Evolutionary conservation across 306 rosid genomes (phyloP).

Genomic region (Fagus sylvatica): DNA sequence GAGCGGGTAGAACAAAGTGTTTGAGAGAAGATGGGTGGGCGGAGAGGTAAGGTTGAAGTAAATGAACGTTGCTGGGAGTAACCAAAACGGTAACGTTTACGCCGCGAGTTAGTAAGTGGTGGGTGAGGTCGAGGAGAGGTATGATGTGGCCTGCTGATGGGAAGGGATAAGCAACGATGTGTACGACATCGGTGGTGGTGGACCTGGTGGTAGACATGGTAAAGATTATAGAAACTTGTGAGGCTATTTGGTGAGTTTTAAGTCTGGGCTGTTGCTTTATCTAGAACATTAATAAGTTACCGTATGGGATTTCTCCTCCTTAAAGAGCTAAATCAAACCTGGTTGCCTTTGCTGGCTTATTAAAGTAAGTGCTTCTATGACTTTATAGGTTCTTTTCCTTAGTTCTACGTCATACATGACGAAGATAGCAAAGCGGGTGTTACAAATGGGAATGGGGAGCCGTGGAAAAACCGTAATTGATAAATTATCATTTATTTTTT

Average conservation of each 20-base stretch:
- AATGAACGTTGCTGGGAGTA: slow-evolving; percentile 22
- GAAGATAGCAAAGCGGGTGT: no score
- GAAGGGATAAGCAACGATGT: slow-evolving; percentile 42
- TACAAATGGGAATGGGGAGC: no score
- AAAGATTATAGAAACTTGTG: neutral
- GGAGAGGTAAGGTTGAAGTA: slow-evolving; percentile 29
- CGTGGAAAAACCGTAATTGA: no score
- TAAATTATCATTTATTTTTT: no score
- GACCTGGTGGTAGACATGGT: slow-evolving; percentile 2
- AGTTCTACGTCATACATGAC: no score
- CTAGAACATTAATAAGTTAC: no score
- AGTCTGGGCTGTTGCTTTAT: no score
- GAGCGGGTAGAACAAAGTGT: slow-evolving; percentile 29
- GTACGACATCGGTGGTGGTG: slow-evolving; percentile 7
- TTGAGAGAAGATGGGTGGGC: slow-evolving; percentile 37
- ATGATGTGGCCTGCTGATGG: slow-evolving; percentile 50
- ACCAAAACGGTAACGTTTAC: slow-evolving; percentile 41
- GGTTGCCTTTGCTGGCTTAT: no score
- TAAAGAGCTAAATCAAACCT: no score
- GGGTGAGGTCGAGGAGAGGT: slow-evolving; percentile 39
- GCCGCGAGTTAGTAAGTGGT: slow-evolving; percentile 33
- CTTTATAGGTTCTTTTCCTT: no score
- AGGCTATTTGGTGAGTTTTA: neutral
- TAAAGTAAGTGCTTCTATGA: no score
- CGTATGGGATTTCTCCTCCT: no score